Percentiles rank a stretch among this genome's conserved stretches.
Conservation (phyloP, 1,284 basidiomycete genomes). For the Trichosporon asahii region DNA sequence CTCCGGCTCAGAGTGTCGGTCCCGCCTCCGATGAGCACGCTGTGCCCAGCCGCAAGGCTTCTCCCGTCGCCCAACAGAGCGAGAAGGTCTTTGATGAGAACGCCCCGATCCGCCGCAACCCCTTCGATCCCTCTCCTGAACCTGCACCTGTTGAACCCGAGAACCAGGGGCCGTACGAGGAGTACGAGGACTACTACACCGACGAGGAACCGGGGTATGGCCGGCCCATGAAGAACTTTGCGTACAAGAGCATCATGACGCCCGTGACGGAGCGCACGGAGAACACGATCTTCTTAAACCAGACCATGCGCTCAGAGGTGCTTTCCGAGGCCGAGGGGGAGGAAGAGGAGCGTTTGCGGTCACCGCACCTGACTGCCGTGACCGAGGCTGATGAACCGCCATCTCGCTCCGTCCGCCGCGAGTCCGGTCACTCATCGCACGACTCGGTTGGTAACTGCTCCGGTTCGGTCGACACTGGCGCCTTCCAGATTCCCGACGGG, state of each 20-base stretch:
- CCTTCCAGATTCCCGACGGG: slow-evolving; percentile 49
- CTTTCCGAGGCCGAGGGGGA: slow-evolving; percentile 20
- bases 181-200: slow-evolving; percentile 21
- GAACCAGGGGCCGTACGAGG: slow-evolving; percentile 20
- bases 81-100: slow-evolving; percentile 28
- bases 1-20: slow-evolving; percentile 14
- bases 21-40: slow-evolving; percentile 15
- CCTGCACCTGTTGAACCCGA: slow-evolving; percentile 17
- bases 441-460: slow-evolving; percentile 16
- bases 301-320: slow-evolving; percentile 8
- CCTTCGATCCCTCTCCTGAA: slow-evolving; percentile 22
- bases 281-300: slow-evolving; percentile 61
- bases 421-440: neutral
- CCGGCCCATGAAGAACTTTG: slow-evolving; percentile 61
- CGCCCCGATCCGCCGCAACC: slow-evolving; percentile 23
- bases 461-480: slow-evolving; percentile 23
- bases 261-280: slow-evolving; percentile 94
- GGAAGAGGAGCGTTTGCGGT: slow-evolving; percentile 23
- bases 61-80: slow-evolving; percentile 16
- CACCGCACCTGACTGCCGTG: slow-evolving; percentile 22
- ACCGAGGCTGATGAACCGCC: slow-evolving; percentile 15
- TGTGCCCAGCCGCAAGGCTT: neutral
- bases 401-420: neutral
- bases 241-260: slow-evolving; percentile 73
- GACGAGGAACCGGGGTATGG: slow-evolving; percentile 57